Evolutionary conservation across 2,329 filamentous ascomycete species (phyloP).

Genomic region (Trichoderma sp.): DNA sequence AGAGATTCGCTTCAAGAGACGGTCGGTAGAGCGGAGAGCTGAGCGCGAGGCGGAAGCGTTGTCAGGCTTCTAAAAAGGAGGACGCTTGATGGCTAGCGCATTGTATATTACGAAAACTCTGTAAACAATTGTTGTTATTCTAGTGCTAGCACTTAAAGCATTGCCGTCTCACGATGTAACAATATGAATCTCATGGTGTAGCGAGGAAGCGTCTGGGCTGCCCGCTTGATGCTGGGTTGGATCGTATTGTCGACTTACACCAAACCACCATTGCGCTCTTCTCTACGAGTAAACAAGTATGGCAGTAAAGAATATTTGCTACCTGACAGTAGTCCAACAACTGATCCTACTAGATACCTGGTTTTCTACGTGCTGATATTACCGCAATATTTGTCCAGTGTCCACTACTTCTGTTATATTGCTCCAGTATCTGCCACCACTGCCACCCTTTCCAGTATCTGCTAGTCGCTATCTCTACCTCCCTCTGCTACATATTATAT

Average conservation of each 20-base stretch:
- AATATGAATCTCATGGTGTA: not conserved
- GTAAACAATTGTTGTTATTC: slow-evolving; percentile 2
- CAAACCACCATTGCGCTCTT: not conserved
- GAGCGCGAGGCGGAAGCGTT: slow-evolving; percentile 49
- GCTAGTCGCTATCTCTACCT: too few relatives aligned
- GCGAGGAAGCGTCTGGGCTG: not conserved
- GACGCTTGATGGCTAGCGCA: not conserved
- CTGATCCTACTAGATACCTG: too few relatives aligned
- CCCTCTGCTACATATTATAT: too few relatives aligned
- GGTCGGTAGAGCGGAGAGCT: slow-evolving; percentile 76
- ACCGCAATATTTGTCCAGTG: too few relatives aligned
- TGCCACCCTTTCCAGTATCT: too few relatives aligned
- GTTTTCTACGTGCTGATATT: too few relatives aligned
- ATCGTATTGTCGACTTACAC: not conserved
- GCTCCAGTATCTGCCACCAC: too few relatives aligned
- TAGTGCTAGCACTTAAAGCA: not conserved
- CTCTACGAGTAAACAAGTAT: not conserved
- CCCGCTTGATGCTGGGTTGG: too few relatives aligned
- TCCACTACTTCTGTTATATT: too few relatives aligned
- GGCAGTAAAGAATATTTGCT: not conserved
- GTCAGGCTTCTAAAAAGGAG: slow-evolving; percentile 33
- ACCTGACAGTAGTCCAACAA: not conserved
- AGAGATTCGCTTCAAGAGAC: slow-evolving; percentile 84
- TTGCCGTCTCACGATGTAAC: not conserved
- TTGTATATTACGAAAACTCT: slow-evolving; percentile 18